Percentiles rank a stretch among this genome's conserved stretches.
These are phyloP conservation scores for Ichthyophonus hoferi DNA, from an alignment of 208 protist genomes.

Conservation along the genomic window DNA sequence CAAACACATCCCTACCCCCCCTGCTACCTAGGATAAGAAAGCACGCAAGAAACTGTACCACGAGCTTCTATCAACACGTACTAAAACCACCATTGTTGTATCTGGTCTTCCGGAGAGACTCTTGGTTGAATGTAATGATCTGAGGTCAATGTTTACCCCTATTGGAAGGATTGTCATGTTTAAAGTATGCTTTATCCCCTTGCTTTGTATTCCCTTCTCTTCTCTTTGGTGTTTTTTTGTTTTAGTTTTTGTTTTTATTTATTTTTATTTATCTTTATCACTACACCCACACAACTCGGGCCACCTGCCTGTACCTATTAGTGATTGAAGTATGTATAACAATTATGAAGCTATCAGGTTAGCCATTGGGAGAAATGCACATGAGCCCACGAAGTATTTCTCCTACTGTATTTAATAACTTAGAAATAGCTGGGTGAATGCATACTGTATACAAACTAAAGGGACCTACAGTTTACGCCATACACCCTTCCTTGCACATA, in stretches of 20 bases:
- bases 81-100: not conserved
- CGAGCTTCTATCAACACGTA: not conserved
- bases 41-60: conserved; percentile 21
- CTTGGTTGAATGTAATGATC: not conserved
- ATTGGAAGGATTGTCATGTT: not conserved
- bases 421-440: not conserved
- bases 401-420: too few relatives aligned
- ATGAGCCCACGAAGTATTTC: too few relatives aligned
- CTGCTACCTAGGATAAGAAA: conserved; percentile 1
- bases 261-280: not conserved
- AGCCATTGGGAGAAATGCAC: too few relatives aligned
- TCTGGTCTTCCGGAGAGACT: not conserved
- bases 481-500: not conserved
- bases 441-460: not conserved
- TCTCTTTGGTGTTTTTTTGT: not conserved
- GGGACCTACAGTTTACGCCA: not conserved
- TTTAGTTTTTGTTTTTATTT: not conserved
- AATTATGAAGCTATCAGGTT: too few relatives aligned
- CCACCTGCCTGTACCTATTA: not conserved
- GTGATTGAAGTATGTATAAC: not conserved
- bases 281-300: too few relatives aligned
- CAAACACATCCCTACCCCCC: not conserved
- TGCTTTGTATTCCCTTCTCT: not conserved
- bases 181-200: not conserved
- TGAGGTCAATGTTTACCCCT: not conserved